Conservation (phyloP, 2,329 filamentous ascomycete genomes). For the Coniochaeta sp. region DNA sequence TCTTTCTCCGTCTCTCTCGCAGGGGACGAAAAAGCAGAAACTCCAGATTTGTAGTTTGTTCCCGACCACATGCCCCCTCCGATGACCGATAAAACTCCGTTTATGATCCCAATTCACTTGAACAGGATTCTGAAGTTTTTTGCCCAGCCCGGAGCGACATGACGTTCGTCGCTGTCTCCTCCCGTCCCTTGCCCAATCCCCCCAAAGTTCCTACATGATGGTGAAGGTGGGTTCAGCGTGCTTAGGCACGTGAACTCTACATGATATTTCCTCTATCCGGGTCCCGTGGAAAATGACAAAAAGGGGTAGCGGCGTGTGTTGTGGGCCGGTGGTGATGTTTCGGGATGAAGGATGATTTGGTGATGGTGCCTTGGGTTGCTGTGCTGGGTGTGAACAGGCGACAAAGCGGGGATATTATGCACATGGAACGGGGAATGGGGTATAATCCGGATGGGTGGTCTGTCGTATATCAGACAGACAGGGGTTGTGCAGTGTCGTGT, state of each 20-base stretch:
- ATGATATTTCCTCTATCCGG: slow-evolving; percentile 19
- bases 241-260: too few relatives aligned
- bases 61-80: neutral
- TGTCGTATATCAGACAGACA: neutral
- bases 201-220: too few relatives aligned
- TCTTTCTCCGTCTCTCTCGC: too few relatives aligned
- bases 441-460: neutral
- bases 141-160: too few relatives aligned
- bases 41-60: neutral
- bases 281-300: slow-evolving; percentile 13
- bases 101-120: slow-evolving; percentile 13
- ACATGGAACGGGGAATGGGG: neutral
- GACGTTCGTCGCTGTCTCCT: too few relatives aligned
- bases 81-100: slow-evolving; percentile 8
- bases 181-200: too few relatives aligned
- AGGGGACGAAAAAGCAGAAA: neutral
- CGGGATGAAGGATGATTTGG: slow-evolving; percentile 14
- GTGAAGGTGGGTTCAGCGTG: too few relatives aligned
- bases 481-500: slow-evolving; percentile 3
- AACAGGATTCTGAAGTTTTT: too few relatives aligned
- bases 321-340: slow-evolving; percentile 4
- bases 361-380: slow-evolving; percentile 11
- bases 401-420: slow-evolving; percentile 1
- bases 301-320: slow-evolving; percentile 14
- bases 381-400: slow-evolving; percentile 4